Percentiles rank a stretch among this genome's conserved stretches.
phyloP scores from a whole-genome alignment of 441 rosid species.

The Gossypium armourianum region DNA sequence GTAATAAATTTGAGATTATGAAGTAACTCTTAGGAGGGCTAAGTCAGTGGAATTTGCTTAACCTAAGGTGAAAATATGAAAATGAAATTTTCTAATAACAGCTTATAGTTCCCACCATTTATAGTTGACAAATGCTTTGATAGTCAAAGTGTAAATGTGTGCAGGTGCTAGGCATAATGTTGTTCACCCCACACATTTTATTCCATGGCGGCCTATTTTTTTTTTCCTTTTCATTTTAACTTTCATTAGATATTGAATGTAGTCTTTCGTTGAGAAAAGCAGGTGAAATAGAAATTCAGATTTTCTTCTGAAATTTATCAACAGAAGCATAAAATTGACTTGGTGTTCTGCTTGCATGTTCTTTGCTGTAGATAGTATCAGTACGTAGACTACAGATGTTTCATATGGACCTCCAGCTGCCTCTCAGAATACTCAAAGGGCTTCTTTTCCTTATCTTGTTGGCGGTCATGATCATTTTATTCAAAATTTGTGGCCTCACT shows the following conservation, averaged over 20 bases:
- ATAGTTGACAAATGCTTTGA: not conserved
- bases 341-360: not conserved
- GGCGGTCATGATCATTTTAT: slow-evolving; percentile 30
- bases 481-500: slow-evolving; percentile 42
- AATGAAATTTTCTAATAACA: not conserved
- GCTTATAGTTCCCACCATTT: not conserved
- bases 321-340: slow-evolving; percentile 1
- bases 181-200: not conserved
- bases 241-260: not conserved
- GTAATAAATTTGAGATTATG: not conserved
- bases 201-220: not conserved
- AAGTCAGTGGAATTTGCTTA: not conserved
- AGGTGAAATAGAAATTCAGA: not conserved
- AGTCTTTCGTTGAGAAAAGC: slow-evolving; percentile 4
- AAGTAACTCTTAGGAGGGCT: not conserved
- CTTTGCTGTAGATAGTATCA: slow-evolving; percentile 34
- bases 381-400: slow-evolving; percentile 40
- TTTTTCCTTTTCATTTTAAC: not conserved
- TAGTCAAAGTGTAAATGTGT: not conserved
- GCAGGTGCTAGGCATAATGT: not conserved
- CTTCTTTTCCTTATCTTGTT: slow-evolving; percentile 46
- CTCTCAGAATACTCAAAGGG: slow-evolving; percentile 56
- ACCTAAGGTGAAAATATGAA: not conserved
- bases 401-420: slow-evolving; percentile 52
- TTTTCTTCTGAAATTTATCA: not conserved